Evolutionary conservation across 2,329 filamentous ascomycete species (phyloP), one percentile per base, ranked within the genome.

Genomic region (Aspergillus brasiliensis): DNA sequence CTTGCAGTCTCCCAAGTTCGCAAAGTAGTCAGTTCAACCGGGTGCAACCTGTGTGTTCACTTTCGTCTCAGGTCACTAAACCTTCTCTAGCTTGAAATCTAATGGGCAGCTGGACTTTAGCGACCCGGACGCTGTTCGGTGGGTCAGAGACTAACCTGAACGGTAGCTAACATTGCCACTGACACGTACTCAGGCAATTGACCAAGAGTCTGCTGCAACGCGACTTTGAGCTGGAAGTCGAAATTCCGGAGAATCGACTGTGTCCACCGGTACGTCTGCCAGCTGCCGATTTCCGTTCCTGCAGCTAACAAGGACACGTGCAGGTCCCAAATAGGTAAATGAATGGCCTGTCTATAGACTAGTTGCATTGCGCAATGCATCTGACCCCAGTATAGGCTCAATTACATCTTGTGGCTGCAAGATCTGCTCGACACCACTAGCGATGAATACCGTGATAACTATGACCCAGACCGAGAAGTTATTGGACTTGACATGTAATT

Each of bases 391-490:
- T 86, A 37, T 62, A 87, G 92, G 52, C 88, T 96, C 74, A 95
- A 94, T 71, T 99, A 99, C 73, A 86, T 98, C 19, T 80, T 93
- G 8, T 98, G 93, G 92, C 80, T 98, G 1, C 92, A 96, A 69
- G 82, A 84, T 3, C 83, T 99, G 0, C 73, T 98, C 6, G 92
- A 96, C 69, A 88, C 86, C 1, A 89, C 88, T 0, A 78, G 79
- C 8, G 77, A 78, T 15, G 67, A 76, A 58, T 78, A 80, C 62
- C 68, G 67, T 7, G 78, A 82, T 48, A 80, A 79, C 0, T 88
- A 86, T 65, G 80, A 86, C 56, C 73, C 78, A 0, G 77, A 83
- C 2, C 78, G 84, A n/a, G 77, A 82, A 44, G 80, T 92, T 2
- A 73, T 83, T 0, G 93, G 94, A 0, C 77, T 97, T 2, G 93